Evolutionary conservation across 768 basidiomycete species (phyloP).

Genomic region (Podaxis sp.): DNA sequence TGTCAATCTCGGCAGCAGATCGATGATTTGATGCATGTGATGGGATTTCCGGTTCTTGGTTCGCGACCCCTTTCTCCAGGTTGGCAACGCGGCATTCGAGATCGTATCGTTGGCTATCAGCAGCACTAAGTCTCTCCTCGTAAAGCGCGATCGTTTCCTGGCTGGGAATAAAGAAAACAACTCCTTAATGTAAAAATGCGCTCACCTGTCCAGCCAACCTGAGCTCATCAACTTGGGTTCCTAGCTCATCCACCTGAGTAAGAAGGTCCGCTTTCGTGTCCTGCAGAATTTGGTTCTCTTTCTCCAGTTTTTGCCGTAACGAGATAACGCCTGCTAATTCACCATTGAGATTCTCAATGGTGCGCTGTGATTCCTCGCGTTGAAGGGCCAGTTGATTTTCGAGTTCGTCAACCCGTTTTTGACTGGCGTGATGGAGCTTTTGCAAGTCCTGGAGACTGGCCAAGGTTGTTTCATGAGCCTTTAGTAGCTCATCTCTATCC

Average conservation of each 20-base stretch:
- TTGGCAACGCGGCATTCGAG: constrained; percentile 62
- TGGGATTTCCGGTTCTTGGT: constrained; percentile 26
- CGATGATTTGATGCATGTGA: constrained; percentile 31
- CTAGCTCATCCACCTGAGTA: constrained; percentile 61
- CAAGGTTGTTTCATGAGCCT: constrained; percentile 10
- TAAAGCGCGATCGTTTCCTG: constrained; percentile 95
- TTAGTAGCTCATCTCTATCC: constrained; percentile 13
- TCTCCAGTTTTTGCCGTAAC: constrained; percentile 49
- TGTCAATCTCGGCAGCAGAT: constrained; percentile 92
- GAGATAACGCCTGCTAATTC: constrained; percentile 40
- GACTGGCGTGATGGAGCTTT: not conserved
- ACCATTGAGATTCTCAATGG: constrained; percentile 26
- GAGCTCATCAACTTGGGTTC: constrained; percentile 77
- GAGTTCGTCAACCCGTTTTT: constrained; percentile 11
- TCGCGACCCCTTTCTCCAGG: constrained; percentile 46
- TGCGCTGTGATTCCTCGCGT: constrained; percentile 2
- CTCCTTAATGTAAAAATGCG: not conserved
- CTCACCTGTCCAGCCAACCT: constrained; percentile 85
- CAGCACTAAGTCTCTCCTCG: constrained; percentile 78
- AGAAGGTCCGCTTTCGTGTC: constrained; percentile 63
- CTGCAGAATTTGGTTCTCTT: constrained; percentile 38
- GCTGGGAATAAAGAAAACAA: not conserved
- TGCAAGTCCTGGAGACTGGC: constrained; percentile 4
- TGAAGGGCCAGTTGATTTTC: constrained; percentile 5
- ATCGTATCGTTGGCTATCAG: constrained; percentile 75